These are phyloP conservation scores for Jatropha multifida DNA, from an alignment of 441 rosid genomes.

Conservation along the genomic window DNA sequence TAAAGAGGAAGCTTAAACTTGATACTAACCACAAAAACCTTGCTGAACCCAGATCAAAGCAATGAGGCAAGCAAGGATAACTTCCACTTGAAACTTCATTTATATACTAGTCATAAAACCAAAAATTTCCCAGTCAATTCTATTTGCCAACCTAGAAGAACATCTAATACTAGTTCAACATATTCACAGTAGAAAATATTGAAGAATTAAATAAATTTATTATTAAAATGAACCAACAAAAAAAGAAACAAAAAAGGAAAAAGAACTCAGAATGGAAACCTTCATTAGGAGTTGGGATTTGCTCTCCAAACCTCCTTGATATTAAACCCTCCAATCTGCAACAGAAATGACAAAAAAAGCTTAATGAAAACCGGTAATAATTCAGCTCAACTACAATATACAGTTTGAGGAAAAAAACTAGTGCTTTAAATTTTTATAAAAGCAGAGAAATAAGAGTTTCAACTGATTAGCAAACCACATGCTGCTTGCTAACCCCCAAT, in stretches of 20 bases:
- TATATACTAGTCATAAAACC: constrained; percentile 34
- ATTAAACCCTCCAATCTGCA: constrained; percentile 29
- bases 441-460: constrained; percentile 5
- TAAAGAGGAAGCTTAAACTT: constrained; percentile 2
- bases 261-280: constrained; percentile 18
- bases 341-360: constrained; percentile 15
- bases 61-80: constrained; percentile 41
- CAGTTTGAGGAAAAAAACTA: constrained; percentile 9
- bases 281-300: constrained; percentile 30
- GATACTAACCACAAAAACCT: constrained; percentile 63
- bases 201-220: not conserved
- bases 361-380: constrained; percentile 10
- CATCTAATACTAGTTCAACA: not conserved
- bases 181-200: not conserved
- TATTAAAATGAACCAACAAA: not conserved
- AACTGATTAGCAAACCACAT: constrained; percentile 1
- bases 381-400: constrained; percentile 21
- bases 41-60: constrained; percentile 50
- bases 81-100: constrained; percentile 55
- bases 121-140: constrained; percentile 20
- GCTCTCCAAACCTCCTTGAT: constrained; percentile 21
- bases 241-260: not conserved
- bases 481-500: constrained; percentile 20
- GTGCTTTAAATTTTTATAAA: not conserved
- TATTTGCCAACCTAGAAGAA: constrained; percentile 13